Evolutionary conservation across 78 protist species (phyloP).

Genomic region (Bodo saltans): DNA sequence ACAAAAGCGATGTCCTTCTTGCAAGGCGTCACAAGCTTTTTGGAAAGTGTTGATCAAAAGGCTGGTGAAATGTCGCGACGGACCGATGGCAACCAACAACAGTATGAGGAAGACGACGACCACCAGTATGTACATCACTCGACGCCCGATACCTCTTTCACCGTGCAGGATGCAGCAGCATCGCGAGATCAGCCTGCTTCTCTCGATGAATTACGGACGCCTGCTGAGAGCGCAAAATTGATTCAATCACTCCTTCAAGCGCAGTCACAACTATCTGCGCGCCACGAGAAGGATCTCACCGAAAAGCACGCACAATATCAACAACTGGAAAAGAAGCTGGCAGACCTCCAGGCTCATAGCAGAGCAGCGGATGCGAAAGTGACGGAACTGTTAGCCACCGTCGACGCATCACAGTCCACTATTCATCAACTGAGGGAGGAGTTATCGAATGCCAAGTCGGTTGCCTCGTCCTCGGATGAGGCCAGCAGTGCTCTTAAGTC

Average conservation of each 20-base stretch:
- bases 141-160: background rate
- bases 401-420: no score
- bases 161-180: background rate
- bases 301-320: no score
- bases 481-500: no score
- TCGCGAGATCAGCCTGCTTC: background rate
- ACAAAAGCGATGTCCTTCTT: background rate
- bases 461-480: no score
- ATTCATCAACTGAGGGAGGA: no score
- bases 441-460: no score
- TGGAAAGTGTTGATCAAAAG: background rate
- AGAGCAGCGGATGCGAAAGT: no score
- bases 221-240: background rate
- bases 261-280: no score
- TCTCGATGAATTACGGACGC: background rate
- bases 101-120: background rate
- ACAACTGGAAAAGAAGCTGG: no score
- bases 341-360: no score
- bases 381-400: no score
- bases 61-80: background rate
- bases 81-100: background rate
- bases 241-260: background rate
- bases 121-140: background rate
- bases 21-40: background rate
- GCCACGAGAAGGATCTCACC: no score